Conservation (phyloP, 306 rosid genomes). For the Cucumis melo region DNA sequence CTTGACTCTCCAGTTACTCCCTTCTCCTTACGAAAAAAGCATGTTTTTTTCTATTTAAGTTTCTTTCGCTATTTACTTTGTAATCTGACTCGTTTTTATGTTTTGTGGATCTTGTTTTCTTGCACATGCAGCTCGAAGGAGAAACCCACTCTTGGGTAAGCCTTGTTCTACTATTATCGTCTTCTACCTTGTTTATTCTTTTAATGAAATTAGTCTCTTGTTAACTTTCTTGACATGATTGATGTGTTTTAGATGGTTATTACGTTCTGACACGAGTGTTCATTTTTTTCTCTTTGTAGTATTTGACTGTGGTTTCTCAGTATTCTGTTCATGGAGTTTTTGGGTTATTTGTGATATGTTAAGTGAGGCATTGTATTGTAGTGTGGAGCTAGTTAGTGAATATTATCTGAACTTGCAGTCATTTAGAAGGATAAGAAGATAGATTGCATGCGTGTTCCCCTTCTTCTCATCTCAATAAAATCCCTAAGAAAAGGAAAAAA, state of each 20-base stretch:
- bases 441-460: neutral
- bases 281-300: neutral
- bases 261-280: neutral
- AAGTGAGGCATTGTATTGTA: neutral
- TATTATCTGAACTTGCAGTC: neutral
- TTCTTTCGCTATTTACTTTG: neutral
- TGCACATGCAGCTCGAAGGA: conserved; percentile 85
- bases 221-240: neutral
- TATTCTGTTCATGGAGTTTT: neutral
- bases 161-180: neutral
- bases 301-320: neutral
- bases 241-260: neutral
- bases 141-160: conserved; percentile 99
- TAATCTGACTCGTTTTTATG: neutral
- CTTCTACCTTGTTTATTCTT: neutral
- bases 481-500: neutral
- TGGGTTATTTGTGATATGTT: neutral
- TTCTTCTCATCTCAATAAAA: neutral
- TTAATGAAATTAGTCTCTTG: neutral
- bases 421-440: neutral
- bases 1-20: neutral
- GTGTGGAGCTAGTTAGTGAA: neutral
- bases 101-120: conserved; percentile 10
- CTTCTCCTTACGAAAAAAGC: neutral
- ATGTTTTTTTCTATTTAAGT: neutral